These are phyloP conservation scores for Scolecobasidium constrictum DNA, from an alignment of 2,329 filamentous ascomycete genomes.

Conservation along the genomic window DNA sequence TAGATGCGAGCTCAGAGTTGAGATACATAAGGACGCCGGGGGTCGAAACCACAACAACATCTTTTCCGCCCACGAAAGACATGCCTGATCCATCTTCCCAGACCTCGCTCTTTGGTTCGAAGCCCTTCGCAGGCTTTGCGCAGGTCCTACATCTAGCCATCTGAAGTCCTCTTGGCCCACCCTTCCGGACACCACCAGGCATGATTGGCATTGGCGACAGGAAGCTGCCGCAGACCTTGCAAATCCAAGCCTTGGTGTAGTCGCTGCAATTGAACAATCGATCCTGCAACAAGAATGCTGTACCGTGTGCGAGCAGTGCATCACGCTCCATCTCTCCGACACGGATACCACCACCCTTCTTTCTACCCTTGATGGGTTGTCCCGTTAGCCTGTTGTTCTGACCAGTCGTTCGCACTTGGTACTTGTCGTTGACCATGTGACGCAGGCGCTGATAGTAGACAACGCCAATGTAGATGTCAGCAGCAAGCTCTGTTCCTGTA, in stretches of 20 bases:
- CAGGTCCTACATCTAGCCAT: constrained; percentile 24
- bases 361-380: constrained; percentile 93
- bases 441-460: constrained; percentile 97
- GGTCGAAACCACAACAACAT: constrained; percentile 85
- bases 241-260: constrained; percentile 82
- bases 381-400: constrained; percentile 83
- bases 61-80: constrained; percentile 77
- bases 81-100: constrained; percentile 89
- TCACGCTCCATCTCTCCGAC: constrained; percentile 99
- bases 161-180: constrained; percentile 15
- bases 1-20: constrained; percentile 89
- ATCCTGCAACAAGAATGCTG: constrained; percentile 89
- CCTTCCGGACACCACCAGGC: constrained; percentile 19
- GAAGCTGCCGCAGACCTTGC: constrained; percentile 81
- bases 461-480: constrained; percentile 92
- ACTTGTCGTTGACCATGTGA: constrained; percentile 99
- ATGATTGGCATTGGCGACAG: constrained; percentile 75
- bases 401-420: constrained; percentile 91
- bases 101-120: constrained; percentile 51
- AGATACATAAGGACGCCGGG: constrained; percentile 87
- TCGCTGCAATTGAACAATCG: constrained; percentile 95
- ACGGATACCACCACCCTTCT: constrained; percentile 95
- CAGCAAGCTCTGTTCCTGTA: constrained; percentile 84
- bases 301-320: constrained; percentile 86
- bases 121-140: constrained; percentile 32